These are phyloP conservation scores for Penicillium verhagenii DNA, from an alignment of 495 filamentous ascomycete genomes.

Conservation along the genomic window DNA sequence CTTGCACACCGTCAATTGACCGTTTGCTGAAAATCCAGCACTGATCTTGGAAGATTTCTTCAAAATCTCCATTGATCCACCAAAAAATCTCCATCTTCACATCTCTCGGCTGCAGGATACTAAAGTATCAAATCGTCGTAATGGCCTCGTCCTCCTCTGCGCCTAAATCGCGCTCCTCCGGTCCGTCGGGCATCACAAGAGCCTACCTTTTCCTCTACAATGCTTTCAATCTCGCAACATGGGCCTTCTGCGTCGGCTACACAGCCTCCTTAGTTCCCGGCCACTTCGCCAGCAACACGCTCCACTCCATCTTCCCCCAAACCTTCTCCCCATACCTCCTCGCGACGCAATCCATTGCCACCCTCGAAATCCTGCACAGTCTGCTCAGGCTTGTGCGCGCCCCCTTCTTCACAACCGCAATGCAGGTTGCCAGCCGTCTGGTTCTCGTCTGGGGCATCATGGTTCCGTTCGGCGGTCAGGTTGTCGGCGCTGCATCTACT, in stretches of 20 bases:
- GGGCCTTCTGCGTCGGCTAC: constrained; percentile 68
- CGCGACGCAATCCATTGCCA: constrained; percentile 77
- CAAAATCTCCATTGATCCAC: too few species aligned
- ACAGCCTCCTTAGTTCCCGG: constrained; percentile 45
- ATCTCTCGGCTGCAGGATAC: background rate
- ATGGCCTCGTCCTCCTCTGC: constrained; percentile 11
- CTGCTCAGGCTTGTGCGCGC: constrained; percentile 74
- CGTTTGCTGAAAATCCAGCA: background rate
- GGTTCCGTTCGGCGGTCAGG: constrained; percentile 49
- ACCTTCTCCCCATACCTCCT: constrained; percentile 67
- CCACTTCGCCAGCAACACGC: constrained; percentile 30
- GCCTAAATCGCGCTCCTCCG: constrained; percentile 18
- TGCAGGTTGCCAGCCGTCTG: constrained; percentile 82
- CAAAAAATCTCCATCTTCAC: background rate
- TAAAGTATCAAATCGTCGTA: background rate
- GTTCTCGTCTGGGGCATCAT: constrained; percentile 83
- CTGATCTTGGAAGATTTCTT: background rate
- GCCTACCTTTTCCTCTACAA: constrained; percentile 84
- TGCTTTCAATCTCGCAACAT: constrained; percentile 67
- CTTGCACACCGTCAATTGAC: background rate
- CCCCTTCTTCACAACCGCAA: constrained; percentile 77
- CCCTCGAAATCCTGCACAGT: constrained; percentile 81
- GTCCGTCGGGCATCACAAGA: constrained; percentile 26
- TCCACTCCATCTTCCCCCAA: constrained; percentile 50
- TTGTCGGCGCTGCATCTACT: constrained; percentile 27